Evolutionary conservation across 768 basidiomycete genomes (phyloP), one percentile per base, ranked within the genome.

Genomic region (Gyrodon lividus): DNA sequence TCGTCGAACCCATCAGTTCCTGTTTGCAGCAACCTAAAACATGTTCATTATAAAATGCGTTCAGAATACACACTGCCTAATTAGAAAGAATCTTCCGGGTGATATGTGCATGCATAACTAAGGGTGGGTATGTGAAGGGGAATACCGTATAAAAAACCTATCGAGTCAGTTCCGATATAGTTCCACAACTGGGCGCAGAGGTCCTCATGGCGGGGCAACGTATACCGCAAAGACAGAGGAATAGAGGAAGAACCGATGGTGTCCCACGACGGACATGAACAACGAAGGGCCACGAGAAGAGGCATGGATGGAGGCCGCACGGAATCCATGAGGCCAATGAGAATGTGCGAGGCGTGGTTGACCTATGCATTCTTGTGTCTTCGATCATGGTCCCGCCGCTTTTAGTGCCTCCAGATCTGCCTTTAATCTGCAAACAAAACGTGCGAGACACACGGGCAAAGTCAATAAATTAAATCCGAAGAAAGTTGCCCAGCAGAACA

Each of bases 351-450:
- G 16, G 46, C 12, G 30, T 26, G 30, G 46, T 46, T 49, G 40
- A 42, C 49, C 43, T 13, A 24, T 16, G 14, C 19, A 41, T 22
- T 37, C 24, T 56, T 51, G 50, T 39, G 51, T n/a, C n/a, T 59
- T 59, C 52, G 61, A 54, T 58, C 59, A 59, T 43, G 70, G 40
- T 31, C 59, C 55, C 54, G 67, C 60, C 46, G 66, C 55, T 59
- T 75, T 74, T 55, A 76, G 57, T 61, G 76, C 73, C 44, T 78
- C 82, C 55, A 87, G 56, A 57, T 89, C 87, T 67, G 81, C 84
- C 57, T 84, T 83, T 67, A 89, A 73, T 74, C 87, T 89, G 72
- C 51, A 68, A 62, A 60, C 55, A 57, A 64, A 64, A 58, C 57
- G 47, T 54, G 55, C 56, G 46, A 42, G 46, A 50, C 14, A 34